Evolutionary conservation across 345 rosid species (phyloP).

Genomic region (Rhodamnia rubescens): DNA sequence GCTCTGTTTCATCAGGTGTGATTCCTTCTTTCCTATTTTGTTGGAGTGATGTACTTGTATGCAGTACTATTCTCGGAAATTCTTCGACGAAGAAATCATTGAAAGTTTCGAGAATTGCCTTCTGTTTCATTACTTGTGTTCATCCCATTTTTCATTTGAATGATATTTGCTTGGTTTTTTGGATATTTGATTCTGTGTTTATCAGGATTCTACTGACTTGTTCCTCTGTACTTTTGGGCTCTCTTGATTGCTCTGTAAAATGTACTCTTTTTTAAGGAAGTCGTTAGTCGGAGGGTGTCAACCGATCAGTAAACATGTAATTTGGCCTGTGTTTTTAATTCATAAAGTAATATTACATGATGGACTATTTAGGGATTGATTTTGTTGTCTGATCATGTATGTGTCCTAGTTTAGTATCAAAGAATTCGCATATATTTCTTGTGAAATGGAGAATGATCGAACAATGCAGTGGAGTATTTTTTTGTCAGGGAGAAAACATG

Average conservation of each 20-base stretch:
- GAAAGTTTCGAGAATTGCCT: neutral
- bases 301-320: neutral
- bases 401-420: neutral
- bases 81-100: neutral
- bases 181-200: neutral
- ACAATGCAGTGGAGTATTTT: neutral
- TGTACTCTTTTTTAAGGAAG: neutral
- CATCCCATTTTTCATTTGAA: neutral
- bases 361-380: neutral
- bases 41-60: neutral
- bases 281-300: neutral
- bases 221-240: neutral
- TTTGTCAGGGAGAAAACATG: neutral
- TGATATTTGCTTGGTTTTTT: neutral
- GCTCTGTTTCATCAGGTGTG: neutral
- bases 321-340: too few relatives aligned
- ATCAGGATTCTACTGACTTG: neutral
- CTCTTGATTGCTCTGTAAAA: neutral
- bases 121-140: neutral
- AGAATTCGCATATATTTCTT: accelerated
- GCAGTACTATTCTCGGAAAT: neutral
- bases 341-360: neutral
- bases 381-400: neutral
- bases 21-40: neutral
- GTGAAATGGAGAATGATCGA: neutral